phyloP scores from a whole-genome alignment of 768 basidiomycete genomes.

The Pisolithus tinctorius region DNA sequence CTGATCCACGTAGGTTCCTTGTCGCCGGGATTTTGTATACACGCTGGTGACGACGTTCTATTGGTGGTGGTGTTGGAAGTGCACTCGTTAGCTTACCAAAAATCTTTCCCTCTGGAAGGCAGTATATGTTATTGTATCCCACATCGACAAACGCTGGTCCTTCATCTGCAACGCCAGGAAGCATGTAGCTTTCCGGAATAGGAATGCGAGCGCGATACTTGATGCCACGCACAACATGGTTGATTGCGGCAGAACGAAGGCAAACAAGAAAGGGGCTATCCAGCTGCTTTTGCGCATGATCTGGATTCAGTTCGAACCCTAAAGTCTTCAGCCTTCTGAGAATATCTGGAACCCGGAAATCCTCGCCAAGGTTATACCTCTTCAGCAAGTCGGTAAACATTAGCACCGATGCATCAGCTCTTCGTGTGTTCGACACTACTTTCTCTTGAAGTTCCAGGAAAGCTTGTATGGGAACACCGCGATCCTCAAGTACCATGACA shows the following conservation, averaged over 20 bases:
- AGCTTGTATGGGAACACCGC: slow-evolving; percentile 49
- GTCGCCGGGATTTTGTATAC: slow-evolving; percentile 47
- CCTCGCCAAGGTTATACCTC: slow-evolving; percentile 36
- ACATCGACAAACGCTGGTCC: slow-evolving; percentile 52
- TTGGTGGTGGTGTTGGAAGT: not conserved
- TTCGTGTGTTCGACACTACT: slow-evolving; percentile 50
- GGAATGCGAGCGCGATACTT: slow-evolving; percentile 73
- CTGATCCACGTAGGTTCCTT: slow-evolving; percentile 45
- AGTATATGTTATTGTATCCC: slow-evolving; percentile 49
- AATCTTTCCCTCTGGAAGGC: slow-evolving; percentile 50
- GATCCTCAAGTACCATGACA: slow-evolving; percentile 74
- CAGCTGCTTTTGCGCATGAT: slow-evolving; percentile 27
- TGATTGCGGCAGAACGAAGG: slow-evolving; percentile 55
- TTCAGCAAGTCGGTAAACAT: slow-evolving; percentile 45
- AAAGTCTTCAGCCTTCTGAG: slow-evolving; percentile 42
- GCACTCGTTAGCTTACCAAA: slow-evolving; percentile 44
- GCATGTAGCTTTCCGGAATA: slow-evolving; percentile 57
- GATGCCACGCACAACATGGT: slow-evolving; percentile 61
- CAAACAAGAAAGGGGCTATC: slow-evolving; percentile 53
- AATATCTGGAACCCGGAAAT: slow-evolving; percentile 45
- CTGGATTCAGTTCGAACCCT: slow-evolving; percentile 41
- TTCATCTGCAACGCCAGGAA: slow-evolving; percentile 82
- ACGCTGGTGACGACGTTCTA: slow-evolving; percentile 33
- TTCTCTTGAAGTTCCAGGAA: slow-evolving; percentile 59
- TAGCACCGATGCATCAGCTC: slow-evolving; percentile 50